Evolutionary conservation across 2,329 filamentous ascomycete genomes (phyloP), one percentile per base, ranked within the genome.

Genomic region (Lasiodiplodia sp.): DNA sequence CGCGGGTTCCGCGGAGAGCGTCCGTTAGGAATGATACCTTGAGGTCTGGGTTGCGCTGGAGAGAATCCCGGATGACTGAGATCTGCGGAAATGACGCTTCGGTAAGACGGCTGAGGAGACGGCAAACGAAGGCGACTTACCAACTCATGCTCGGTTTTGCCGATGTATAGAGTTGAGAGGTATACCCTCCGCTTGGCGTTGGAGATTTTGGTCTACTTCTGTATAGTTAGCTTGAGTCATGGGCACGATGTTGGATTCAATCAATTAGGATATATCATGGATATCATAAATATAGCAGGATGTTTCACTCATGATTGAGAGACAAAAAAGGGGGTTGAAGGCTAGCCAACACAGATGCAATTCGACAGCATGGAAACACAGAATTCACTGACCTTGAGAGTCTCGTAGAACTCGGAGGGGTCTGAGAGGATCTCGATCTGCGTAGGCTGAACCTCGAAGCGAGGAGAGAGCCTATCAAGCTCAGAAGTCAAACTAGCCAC

Each of bases 91-190:
- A 2, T 2, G 3, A 34, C 2, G 11, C 10, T 58, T 63, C 18
- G 31, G n/a, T 23, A 37, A 34, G 38, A 11, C 3, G 25, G 52
- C 31, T 25, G 25, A 34, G 21, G 6, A 47, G 25, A 12, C 51
- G 18, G 11, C 2, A 14, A 11, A 60, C 14, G 10, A 34, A 18
- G 14, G 52, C 69, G 12, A 68, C 83, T 66, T 82, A 90, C 88
- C 75, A 99, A 86, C 74, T 98, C 96, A 80, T 91, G 86, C 80
- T 99, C 96, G 1, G 92, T 92, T 79, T 95, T 97, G 71, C 96
- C 96, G 77, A 99, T 96, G 78, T 99, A 99, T 65, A 99, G 83
- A 0, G 96, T 99, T n/a, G 94, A 97, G 62, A 99, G 83, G 78
- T 96, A 99, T 72, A 99, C 91, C 69, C 92, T 88, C 65, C 83